A percentile compares a stretch with the other conserved stretches of the same genome.
phyloP scores from a whole-genome alignment of 352 stramenopile genomes.

The Blastocystis sp. region DNA sequence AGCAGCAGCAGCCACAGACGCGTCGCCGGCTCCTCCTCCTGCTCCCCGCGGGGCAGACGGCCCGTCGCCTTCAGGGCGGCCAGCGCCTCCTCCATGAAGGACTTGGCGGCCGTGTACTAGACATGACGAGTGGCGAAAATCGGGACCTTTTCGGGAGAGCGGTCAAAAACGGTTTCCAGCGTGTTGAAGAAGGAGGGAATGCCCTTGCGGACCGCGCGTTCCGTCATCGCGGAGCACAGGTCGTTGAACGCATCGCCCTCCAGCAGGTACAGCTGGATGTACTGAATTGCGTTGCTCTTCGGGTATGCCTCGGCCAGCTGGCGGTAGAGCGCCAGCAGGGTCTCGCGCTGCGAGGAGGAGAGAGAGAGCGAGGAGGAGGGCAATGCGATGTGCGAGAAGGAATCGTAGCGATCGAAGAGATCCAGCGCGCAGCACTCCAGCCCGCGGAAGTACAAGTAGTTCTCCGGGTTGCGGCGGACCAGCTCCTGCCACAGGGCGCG shows the following conservation, averaged over 20 bases:
- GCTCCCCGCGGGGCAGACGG: not conserved
- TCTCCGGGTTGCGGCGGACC: conserved; percentile 13
- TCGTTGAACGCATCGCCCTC: not conserved
- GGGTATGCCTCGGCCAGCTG: not conserved
- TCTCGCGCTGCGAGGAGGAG: not conserved
- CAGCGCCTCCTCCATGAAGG: not conserved
- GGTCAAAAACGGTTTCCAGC: not conserved
- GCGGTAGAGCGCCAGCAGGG: not conserved
- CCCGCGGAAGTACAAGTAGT: conserved; percentile 36
- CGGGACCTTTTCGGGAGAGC: not conserved
- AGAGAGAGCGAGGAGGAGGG: not conserved
- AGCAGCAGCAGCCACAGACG: conserved; percentile 2
- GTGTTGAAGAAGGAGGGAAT: conserved; percentile 49
- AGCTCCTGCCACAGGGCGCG: not conserved
- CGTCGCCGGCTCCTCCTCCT: not conserved
- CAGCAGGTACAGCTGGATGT: not conserved
- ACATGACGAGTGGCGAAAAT: not conserved
- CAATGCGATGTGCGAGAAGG: not conserved
- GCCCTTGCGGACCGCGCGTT: conserved; percentile 8
- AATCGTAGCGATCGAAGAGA: not conserved
- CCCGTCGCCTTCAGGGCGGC: not conserved
- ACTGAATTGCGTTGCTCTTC: not conserved
- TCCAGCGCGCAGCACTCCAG: conserved; percentile 49
- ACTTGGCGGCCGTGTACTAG: not conserved
- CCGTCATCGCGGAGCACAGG: not conserved